Base-by-base conservation (phyloP, 805 yeast genomes). In the Maudiozyma barnettii region DNA sequence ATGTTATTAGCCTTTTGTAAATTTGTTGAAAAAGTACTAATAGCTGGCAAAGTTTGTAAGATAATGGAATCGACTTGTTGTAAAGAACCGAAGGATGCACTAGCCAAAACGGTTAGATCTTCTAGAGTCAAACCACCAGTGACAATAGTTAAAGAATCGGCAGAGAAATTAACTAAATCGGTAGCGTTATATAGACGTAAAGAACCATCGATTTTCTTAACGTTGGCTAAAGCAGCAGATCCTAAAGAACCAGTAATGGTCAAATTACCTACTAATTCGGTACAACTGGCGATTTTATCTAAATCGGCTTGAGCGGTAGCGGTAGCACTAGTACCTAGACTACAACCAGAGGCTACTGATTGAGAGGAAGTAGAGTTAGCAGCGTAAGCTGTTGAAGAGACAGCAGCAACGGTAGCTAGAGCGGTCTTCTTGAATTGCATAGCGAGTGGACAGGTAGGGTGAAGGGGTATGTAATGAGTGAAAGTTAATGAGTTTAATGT, bases 41-140 rank as follows among this genome's bases (percentile, higher is more conserved):
- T 79, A 57, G 89, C 91, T 64, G 97, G 96, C 67, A 93, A 77
- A 57, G 96, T 88, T 62, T 78, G 76, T 73, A 85, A 81, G 68
- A 74, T 70, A 62, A 93, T 78, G 48, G 87, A 69, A 64, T 95
- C 96, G 55, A 89, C 95, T 55, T 85, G 76, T 65, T 81, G 74
- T 66, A 91, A 79, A 58, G 76, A 72, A 54, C 95, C 95, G 67
- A 90, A 78, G 59, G 83, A 76, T 49, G 91, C 74, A 49, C 80
- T 68, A 55, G 73, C 59, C 67, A 93, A 76, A 51, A 79, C 68
- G 61, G 91, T 84, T 68, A 85, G 78, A 52, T 72, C 70, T 55
- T 72, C 65, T 55, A 93, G 71, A 51, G 69, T 67, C 58, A 93
- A 76, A 53, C 76, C 69, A 63, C 86, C 95, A 48, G 88, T 75